A percentile compares a stretch with the other conserved stretches of the same genome.
phyloP scores from a whole-genome alignment of 306 rosid genomes.

The Quercus mongolica region DNA sequence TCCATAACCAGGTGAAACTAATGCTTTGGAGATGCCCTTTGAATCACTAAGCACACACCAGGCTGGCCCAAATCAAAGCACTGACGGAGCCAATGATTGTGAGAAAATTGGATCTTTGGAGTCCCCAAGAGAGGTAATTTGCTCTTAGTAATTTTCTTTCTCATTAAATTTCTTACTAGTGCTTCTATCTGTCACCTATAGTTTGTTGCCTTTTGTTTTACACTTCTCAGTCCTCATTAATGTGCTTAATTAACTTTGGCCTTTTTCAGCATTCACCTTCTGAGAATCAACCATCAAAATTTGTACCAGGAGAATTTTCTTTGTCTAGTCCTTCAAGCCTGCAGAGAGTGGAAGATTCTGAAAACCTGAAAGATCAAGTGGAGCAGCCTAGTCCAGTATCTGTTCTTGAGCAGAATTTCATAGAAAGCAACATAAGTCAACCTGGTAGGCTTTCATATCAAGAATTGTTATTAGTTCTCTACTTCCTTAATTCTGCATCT shows the following conservation, averaged over 20 bases:
- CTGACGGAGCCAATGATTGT: constrained; percentile 1
- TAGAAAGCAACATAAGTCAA: constrained; percentile 17
- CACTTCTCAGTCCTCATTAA: background rate
- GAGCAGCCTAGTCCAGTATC: constrained; percentile 30
- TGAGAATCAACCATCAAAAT: constrained; percentile 32
- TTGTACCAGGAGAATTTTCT: constrained; percentile 24
- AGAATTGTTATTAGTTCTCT: background rate
- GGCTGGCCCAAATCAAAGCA: constrained; percentile 14
- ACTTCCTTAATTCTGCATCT: constrained; percentile 13
- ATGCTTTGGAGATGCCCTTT: constrained; percentile 23
- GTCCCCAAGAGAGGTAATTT: constrained; percentile 38
- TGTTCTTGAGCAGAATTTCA: constrained; percentile 23
- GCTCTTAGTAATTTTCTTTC: background rate
- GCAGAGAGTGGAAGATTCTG: constrained; percentile 24
- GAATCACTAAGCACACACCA: constrained; percentile 21
- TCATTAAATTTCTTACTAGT: background rate
- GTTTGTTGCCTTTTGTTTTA: background rate
- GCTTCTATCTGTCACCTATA: constrained; percentile 1
- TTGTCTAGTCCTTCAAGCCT: constrained; percentile 31
- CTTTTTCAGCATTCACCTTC: constrained; percentile 34
- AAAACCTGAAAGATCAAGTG: constrained; percentile 18
- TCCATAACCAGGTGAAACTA: constrained; percentile 14
- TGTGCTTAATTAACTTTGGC: constrained; percentile 18
- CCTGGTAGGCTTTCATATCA: constrained; percentile 33
- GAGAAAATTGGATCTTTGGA: constrained; percentile 30